Base-by-base conservation (phyloP, 1,284 basidiomycete species). In the Puccinia polysora region DNA sequence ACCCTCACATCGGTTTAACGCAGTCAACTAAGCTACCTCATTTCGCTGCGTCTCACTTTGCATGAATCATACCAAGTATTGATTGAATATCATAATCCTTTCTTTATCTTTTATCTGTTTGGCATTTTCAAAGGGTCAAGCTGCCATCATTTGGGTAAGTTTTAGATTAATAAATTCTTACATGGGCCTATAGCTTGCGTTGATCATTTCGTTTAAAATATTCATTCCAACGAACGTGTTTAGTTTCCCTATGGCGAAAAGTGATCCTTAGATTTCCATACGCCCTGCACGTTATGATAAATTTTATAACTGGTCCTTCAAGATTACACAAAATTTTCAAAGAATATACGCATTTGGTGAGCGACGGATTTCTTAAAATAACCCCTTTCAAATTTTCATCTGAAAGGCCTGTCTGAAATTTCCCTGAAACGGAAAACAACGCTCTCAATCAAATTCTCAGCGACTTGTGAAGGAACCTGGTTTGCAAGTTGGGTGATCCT, bases 141-240 rank as follows among this genome's bases (percentile, higher is more conserved):
- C 36, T 58, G 56, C n/a, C 34, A n/a, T 12, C 34, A 58, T 23
- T 38, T 58, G 36, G 56, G 56, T 58, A 58, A 40, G 56, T 58
- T n/a, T 58, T 7, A 8, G 18, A 12, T n/a, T n/a, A n/a, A n/a
- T n/a, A n/a, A n/a, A n/a, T n/a, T n/a, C n/a, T n/a, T n/a, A n/a
- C n/a, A n/a, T n/a, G n/a, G n/a, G n/a, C n/a, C n/a, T n/a, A n/a
- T n/a, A n/a, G n/a, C n/a, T n/a, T n/a, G n/a, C n/a, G n/a, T n/a
- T n/a, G n/a, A n/a, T n/a, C n/a, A n/a, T n/a, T n/a, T n/a, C n/a
- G n/a, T n/a, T n/a, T n/a, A n/a, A n/a, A n/a, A n/a, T n/a, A n/a
- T n/a, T n/a, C n/a, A n/a, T n/a, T n/a, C n/a, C n/a, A n/a, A n/a
- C n/a, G n/a, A n/a, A n/a, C n/a, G n/a, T n/a, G n/a, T n/a, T n/a